A percentile compares a stretch with the other conserved stretches of the same genome.
Evolutionary conservation across 176 grass and related monocot genomes (phyloP).

Genomic region (Ampelocalamus luodianensis): DNA sequence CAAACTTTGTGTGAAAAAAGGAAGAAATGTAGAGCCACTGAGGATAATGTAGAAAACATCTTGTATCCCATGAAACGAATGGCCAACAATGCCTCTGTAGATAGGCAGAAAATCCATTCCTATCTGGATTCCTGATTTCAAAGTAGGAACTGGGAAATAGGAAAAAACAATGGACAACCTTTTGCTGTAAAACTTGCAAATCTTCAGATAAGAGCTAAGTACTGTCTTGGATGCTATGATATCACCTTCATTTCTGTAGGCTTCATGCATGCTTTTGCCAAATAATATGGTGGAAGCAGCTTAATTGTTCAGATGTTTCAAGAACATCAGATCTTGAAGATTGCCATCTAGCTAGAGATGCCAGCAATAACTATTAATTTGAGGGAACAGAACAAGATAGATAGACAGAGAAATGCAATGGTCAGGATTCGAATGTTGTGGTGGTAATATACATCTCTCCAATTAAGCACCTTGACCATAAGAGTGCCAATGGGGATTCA

Average conservation of each 20-base stretch:
- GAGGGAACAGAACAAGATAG: neutral
- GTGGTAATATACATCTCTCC: constrained; percentile 38
- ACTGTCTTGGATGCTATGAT: neutral
- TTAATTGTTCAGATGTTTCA: neutral
- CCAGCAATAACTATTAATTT: neutral
- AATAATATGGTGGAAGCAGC: neutral
- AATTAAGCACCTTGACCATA: constrained; percentile 29
- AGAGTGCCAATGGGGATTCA: constrained; percentile 43
- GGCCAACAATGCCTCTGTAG: neutral
- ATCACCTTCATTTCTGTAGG: neutral
- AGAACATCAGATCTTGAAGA: neutral
- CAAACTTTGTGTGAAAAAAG: neutral
- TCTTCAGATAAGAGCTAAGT: neutral
- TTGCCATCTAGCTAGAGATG: neutral
- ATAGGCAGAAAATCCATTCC: neutral
- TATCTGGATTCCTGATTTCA: neutral
- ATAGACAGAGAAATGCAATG: neutral
- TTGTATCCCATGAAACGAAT: neutral
- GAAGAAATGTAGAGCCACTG: neutral
- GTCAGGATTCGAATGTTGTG: constrained; percentile 20
- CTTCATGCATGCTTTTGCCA: neutral
- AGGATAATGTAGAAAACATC: neutral
- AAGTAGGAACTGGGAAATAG: neutral
- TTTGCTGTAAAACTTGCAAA: neutral
- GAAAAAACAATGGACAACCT: neutral